Conservation (phyloP, 2,329 filamentous ascomycete genomes). For the Sporothrix luriei region DNA sequence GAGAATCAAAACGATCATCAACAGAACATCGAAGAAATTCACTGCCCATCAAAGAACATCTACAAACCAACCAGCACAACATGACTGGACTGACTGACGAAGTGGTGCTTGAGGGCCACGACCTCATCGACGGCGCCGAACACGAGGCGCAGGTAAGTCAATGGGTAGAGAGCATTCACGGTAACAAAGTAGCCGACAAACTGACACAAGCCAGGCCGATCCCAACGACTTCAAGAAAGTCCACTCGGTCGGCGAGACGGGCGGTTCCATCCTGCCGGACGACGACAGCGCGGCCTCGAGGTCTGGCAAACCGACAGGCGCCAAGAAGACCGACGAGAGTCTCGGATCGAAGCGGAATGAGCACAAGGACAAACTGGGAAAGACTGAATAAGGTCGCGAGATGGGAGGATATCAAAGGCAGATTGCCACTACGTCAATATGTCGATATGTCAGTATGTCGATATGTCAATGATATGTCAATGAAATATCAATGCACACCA, state of each 20-base stretch:
- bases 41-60: background rate
- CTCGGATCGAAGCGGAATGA: background rate
- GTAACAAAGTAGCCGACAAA: too few relatives aligned
- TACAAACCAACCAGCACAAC: background rate
- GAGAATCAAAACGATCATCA: too few relatives aligned
- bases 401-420: too few relatives aligned
- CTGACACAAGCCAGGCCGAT: background rate
- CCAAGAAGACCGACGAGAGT: background rate
- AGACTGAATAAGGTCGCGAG: background rate
- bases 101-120: conserved; percentile 21
- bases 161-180: too few relatives aligned
- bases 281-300: background rate
- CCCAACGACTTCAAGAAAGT: conserved; percentile 20
- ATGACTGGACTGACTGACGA: conserved; percentile 8
- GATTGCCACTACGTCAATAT: too few relatives aligned
- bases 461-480: background rate
- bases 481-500: background rate
- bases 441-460: too few relatives aligned
- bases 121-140: conserved; percentile 16
- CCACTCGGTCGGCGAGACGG: conserved; percentile 8
- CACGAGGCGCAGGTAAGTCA: conserved; percentile 14
- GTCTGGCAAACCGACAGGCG: background rate
- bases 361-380: background rate
- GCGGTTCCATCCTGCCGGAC: conserved; percentile 7
- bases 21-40: background rate